Conservation (phyloP, 495 filamentous ascomycete species). For the Trichoderma erinaceum region DNA sequence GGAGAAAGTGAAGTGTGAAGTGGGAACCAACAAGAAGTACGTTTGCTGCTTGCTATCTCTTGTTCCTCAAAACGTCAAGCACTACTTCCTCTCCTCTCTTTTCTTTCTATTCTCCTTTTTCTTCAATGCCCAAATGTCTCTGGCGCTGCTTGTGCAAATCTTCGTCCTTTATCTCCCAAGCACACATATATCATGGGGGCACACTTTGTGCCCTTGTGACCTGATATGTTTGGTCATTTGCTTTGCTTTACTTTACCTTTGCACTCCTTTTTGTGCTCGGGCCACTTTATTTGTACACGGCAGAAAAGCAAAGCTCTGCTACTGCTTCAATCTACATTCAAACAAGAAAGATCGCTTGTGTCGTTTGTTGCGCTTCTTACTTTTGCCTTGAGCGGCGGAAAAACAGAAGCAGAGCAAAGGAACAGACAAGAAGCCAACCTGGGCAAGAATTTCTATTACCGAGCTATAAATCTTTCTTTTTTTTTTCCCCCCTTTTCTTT, state of each 20-base stretch:
- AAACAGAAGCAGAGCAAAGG: too few relatives aligned
- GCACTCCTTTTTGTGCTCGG: background rate
- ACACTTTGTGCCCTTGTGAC: background rate
- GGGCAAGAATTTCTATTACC: too few relatives aligned
- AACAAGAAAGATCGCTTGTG: too few relatives aligned
- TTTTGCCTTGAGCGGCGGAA: too few relatives aligned
- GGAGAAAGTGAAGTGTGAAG: background rate
- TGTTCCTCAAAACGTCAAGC: background rate
- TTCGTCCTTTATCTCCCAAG: background rate
- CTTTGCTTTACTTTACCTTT: background rate
- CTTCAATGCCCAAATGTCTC: too few relatives aligned
- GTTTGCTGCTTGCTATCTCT: background rate
- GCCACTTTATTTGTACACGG: background rate
- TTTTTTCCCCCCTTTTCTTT: background rate
- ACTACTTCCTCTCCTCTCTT: background rate
- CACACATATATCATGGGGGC: background rate
- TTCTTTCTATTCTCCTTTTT: too few relatives aligned
- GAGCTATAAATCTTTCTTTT: background rate
- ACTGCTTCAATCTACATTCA: too few relatives aligned
- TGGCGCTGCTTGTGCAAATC: background rate
- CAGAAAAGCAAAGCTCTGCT: background rate
- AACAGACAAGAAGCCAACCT: too few relatives aligned
- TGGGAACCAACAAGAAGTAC: background rate
- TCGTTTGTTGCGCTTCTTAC: too few relatives aligned
- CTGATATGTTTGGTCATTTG: background rate